A percentile compares a stretch with the other conserved stretches of the same genome.
Evolutionary conservation across 768 basidiomycete genomes (phyloP).

Genomic region (Phaffia australis): DNA sequence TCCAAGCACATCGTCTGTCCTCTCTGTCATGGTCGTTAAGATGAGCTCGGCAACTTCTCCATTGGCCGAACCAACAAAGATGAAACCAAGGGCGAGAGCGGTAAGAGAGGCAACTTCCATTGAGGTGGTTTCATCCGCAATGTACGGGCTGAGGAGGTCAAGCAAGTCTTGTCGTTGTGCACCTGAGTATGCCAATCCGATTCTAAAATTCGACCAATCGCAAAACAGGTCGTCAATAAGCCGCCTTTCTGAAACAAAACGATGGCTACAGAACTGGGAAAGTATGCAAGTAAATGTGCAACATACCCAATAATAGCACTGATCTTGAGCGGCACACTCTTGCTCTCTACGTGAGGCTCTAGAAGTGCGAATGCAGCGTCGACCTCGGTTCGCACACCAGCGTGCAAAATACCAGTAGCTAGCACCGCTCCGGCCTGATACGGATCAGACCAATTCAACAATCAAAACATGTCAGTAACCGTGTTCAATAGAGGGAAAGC

Average conservation of each 20-base stretch:
- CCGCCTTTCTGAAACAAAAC: background rate
- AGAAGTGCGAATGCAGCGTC: slow-evolving; percentile 86
- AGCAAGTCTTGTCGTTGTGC: slow-evolving; percentile 79
- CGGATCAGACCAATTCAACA: background rate
- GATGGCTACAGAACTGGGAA: background rate
- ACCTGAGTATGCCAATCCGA: slow-evolving; percentile 91
- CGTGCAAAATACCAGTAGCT: slow-evolving; percentile 85
- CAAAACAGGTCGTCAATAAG: background rate
- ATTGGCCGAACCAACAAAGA: slow-evolving; percentile 89
- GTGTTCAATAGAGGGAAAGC: background rate
- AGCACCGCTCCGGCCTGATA: slow-evolving; percentile 76
- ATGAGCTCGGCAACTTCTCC: slow-evolving; percentile 84
- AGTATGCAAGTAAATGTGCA: too few species aligned
- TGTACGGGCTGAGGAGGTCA: slow-evolving; percentile 61
- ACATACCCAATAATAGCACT: slow-evolving; percentile 66
- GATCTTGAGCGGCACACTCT: slow-evolving; percentile 68
- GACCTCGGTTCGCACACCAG: slow-evolving; percentile 77
- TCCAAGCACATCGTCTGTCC: slow-evolving; percentile 48
- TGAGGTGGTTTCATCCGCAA: slow-evolving; percentile 66
- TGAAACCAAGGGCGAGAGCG: slow-evolving; percentile 80
- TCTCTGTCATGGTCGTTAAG: slow-evolving; percentile 71
- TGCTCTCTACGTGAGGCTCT: slow-evolving; percentile 78
- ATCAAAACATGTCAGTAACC: slow-evolving; percentile 2
- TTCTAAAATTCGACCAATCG: slow-evolving; percentile 37
- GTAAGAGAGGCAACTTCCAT: slow-evolving; percentile 84